Evolutionary conservation across 2,329 filamentous ascomycete genomes (phyloP).

Genomic region (Trichoderma atroviride): DNA sequence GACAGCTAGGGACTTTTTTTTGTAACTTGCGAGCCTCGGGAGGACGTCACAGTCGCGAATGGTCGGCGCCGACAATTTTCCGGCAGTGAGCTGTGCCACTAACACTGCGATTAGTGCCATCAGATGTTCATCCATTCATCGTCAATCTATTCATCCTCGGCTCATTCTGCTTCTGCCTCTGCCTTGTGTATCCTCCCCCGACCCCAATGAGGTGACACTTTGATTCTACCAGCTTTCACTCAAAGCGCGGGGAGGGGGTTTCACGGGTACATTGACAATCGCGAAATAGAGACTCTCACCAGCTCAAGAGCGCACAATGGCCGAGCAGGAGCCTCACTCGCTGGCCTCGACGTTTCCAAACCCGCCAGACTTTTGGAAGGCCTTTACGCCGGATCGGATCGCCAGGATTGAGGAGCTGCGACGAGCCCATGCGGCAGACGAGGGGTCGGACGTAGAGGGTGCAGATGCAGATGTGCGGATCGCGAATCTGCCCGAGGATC

Average conservation of each 20-base stretch:
- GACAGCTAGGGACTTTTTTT: slow-evolving; percentile 4
- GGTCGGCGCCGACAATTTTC: slow-evolving; percentile 36
- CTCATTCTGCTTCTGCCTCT: not conserved
- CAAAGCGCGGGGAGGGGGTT: slow-evolving; percentile 21
- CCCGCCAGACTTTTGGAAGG: slow-evolving; percentile 86
- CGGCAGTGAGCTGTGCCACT: slow-evolving; percentile 31
- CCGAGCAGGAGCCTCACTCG: slow-evolving; percentile 46
- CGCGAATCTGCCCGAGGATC: slow-evolving; percentile 65
- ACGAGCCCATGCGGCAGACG: slow-evolving; percentile 38
- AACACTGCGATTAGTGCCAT: slow-evolving; percentile 1
- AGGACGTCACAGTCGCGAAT: slow-evolving; percentile 19
- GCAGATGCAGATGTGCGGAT: slow-evolving; percentile 38
- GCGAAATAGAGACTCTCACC: not conserved
- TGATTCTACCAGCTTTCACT: not conserved
- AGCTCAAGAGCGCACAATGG: not conserved
- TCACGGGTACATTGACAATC: not conserved
- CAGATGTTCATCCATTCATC: not conserved
- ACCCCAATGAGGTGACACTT: slow-evolving; percentile 29
- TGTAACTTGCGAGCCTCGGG: not conserved
- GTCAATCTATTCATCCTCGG: not conserved
- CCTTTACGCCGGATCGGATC: slow-evolving; percentile 79
- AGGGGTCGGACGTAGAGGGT: slow-evolving; percentile 23
- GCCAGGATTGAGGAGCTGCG: slow-evolving; percentile 54
- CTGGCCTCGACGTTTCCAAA: slow-evolving; percentile 74
- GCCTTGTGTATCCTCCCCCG: too few relatives aligned